These are phyloP conservation scores for Podospora appendiculata DNA, from an alignment of 495 filamentous ascomycete species.

Conservation along the genomic window DNA sequence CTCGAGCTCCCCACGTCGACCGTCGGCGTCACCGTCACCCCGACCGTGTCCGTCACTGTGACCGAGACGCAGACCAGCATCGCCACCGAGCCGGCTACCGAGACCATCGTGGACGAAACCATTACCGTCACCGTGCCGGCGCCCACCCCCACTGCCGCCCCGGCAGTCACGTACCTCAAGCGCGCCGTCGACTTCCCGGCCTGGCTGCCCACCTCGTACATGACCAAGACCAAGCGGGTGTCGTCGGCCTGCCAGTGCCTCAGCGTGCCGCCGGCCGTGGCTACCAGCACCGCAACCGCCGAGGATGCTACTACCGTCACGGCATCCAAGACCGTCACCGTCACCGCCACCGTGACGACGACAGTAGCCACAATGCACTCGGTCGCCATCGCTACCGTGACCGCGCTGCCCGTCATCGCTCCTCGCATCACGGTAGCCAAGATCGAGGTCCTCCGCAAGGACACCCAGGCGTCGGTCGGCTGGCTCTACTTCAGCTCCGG, in stretches of 20 bases:
- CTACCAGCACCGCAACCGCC: slow-evolving; percentile 3
- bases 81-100: background rate
- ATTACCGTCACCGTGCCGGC: slow-evolving; percentile 1
- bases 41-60: background rate
- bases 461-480: background rate
- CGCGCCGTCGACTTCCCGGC: slow-evolving; percentile 3
- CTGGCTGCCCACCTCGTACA: slow-evolving; percentile 4
- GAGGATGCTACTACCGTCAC: background rate
- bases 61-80: slow-evolving; percentile 1
- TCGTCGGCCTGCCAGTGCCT: slow-evolving; percentile 8
- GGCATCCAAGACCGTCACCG: background rate
- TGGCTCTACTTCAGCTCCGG: slow-evolving; percentile 2
- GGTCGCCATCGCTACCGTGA: slow-evolving; percentile 4
- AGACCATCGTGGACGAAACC: background rate
- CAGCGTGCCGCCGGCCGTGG: background rate
- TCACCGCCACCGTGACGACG: background rate
- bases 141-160: background rate
- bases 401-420: background rate
- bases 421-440: background rate
- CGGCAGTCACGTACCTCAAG: background rate
- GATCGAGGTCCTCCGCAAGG: slow-evolving; percentile 4
- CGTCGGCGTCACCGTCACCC: background rate
- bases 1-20: background rate
- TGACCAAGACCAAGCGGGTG: background rate
- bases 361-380: background rate